These are phyloP conservation scores for Trichosanthes cucumerina DNA, from an alignment of 306 rosid species.

Conservation along the genomic window DNA sequence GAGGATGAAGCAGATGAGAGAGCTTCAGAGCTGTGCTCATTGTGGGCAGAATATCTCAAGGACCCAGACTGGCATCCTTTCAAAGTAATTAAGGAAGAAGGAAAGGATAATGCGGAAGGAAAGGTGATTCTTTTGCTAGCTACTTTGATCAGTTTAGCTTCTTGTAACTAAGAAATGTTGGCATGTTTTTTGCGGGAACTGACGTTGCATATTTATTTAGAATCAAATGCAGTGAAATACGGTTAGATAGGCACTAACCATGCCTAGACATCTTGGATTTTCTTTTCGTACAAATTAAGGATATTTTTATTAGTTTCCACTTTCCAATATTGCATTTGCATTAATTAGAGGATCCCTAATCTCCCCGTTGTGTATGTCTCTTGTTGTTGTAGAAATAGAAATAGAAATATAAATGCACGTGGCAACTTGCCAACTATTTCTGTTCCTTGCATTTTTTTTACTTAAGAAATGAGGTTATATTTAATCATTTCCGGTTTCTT, in stretches of 20 bases:
- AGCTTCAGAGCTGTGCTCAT: constrained; percentile 76
- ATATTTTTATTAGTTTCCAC: neutral
- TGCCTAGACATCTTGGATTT: neutral
- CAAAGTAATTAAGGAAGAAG: constrained; percentile 37
- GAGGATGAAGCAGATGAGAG: constrained; percentile 70
- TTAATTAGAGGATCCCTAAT: neutral
- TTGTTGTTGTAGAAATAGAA: neutral
- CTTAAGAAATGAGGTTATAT: neutral
- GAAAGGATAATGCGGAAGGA: constrained; percentile 26
- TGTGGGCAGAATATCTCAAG: constrained; percentile 88
- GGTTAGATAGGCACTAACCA: neutral
- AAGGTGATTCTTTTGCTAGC: constrained; percentile 1
- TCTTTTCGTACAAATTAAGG: neutral
- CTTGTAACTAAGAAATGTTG: neutral
- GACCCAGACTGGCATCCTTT: constrained; percentile 98
- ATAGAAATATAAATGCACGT: neutral
- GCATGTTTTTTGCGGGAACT: neutral
- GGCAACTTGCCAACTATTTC: neutral
- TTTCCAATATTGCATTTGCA: neutral
- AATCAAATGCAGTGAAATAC: neutral
- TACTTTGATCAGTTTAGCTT: neutral
- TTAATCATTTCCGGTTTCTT: neutral
- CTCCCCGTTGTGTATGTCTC: neutral
- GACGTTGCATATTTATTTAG: neutral
- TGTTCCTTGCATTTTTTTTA: neutral